A percentile compares a stretch with the other conserved stretches of the same genome.
These are phyloP conservation scores for Penicillium cinerascens DNA, from an alignment of 495 filamentous ascomycete species.

Conservation along the genomic window DNA sequence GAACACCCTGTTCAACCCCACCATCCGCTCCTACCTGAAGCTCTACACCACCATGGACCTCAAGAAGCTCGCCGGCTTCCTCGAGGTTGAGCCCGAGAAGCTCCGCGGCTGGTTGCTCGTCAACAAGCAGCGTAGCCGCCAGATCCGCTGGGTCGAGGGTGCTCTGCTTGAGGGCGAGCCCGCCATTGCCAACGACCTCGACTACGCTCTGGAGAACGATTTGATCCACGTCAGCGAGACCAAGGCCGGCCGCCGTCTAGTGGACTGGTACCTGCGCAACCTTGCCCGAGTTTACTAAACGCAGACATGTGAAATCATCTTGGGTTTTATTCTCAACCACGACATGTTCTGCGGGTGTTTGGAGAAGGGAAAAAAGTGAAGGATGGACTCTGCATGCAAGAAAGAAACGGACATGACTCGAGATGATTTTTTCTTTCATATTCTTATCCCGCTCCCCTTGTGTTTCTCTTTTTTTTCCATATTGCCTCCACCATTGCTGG, in stretches of 20 bases:
- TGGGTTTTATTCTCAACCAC: neutral
- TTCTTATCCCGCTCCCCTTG: slow-evolving; percentile 25
- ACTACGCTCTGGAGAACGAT: slow-evolving; percentile 96
- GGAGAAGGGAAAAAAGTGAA: slow-evolving; percentile 22
- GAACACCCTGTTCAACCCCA: slow-evolving; percentile 91
- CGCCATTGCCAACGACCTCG: slow-evolving; percentile 85
- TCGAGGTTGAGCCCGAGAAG: slow-evolving; percentile 90
- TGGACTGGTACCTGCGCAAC: slow-evolving; percentile 99
- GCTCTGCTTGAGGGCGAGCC: slow-evolving; percentile 88
- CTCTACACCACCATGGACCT: slow-evolving; percentile 99
- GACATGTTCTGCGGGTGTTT: slow-evolving; percentile 10
- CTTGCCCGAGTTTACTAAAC: slow-evolving; percentile 82
- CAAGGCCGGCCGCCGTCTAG: slow-evolving; percentile 92
- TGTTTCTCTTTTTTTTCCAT: slow-evolving; percentile 18
- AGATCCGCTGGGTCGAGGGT: slow-evolving; percentile 90
- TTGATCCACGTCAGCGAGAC: slow-evolving; percentile 98
- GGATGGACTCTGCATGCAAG: slow-evolving; percentile 25
- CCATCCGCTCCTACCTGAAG: slow-evolving; percentile 94
- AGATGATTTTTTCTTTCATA: slow-evolving; percentile 33
- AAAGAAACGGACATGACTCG: slow-evolving; percentile 31
- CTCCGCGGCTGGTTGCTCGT: slow-evolving; percentile 86
- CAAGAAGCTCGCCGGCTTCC: slow-evolving; percentile 95
- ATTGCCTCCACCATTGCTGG: slow-evolving; percentile 21
- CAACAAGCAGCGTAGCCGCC: slow-evolving; percentile 97
- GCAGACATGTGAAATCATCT: slow-evolving; percentile 1